Base-by-base conservation (phyloP, 2,329 filamentous ascomycete genomes). In the Cladosporium sp. region DNA sequence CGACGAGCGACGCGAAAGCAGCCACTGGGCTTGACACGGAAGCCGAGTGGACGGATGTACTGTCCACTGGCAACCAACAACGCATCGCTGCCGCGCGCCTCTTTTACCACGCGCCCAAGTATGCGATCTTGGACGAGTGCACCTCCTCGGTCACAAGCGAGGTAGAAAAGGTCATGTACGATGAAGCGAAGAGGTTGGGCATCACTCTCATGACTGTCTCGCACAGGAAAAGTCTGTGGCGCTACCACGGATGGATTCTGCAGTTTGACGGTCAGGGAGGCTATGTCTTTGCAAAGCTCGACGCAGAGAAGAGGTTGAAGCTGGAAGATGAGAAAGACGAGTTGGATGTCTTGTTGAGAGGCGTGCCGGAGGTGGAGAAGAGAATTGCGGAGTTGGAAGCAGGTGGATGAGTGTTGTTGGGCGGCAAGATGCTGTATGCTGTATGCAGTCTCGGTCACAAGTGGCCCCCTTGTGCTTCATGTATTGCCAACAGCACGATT, bases 321-420 rank as follows among this genome's bases (percentile, higher is more conserved):
- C 83, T 99, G 59, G 95, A 99, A 82, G 95, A 99, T 79, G 95
- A 98, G 83, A 96, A 91, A 78, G 95, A 99, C 76, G 94, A 98
- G 70, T 83, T 98, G 52, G 94, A 98, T 67, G 82, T 96, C 59
- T 86, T 92, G 77, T 80, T 99, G 61, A 84, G 95, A 67, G 89
- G 92, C 69, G 91, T 98, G 10, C 92, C 92, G 0, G 94, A 97
- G 74, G 85, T 97, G 69, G 90, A 97, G 84, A 89, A 89, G 77
- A 85, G 95, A 64, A 88, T 98, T 75, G 87, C 84, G 18, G 94
- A 98, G 80, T 80, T 98, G 60, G 75, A 77, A 67, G 73, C 73
- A 59, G 75, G 74, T 53, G 69, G 65, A n/a, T 63, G 67, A 65
- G 62, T 46, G 53, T 7, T 44, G 33, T 62, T 53, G 60, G 33